Conservation (phyloP, 768 basidiomycete species). For the Sarcodon aspratus region DNA sequence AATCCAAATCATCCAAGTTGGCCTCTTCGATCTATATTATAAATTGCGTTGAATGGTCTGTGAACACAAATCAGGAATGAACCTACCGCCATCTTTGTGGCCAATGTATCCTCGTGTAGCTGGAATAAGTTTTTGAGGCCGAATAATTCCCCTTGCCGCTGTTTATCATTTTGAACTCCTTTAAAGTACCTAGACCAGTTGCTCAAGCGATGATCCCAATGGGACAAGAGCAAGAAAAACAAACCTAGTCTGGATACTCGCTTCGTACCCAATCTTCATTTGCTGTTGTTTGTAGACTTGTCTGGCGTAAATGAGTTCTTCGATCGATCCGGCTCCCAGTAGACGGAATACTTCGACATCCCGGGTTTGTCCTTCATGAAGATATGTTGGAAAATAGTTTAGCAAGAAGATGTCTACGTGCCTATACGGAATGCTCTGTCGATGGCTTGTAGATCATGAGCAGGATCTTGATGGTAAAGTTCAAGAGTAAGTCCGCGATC, state of each 20-base stretch:
- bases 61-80: not conserved
- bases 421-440: constrained; percentile 82
- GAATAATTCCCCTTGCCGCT: constrained; percentile 72
- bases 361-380: constrained; percentile 40
- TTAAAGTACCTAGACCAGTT: constrained; percentile 50
- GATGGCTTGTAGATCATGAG: constrained; percentile 91
- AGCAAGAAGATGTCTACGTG: no score
- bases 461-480: constrained; percentile 66
- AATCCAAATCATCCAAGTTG: constrained; percentile 62
- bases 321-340: constrained; percentile 77
- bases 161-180: constrained; percentile 71
- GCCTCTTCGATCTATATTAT: constrained; percentile 63
- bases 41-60: not conserved
- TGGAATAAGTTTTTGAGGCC: constrained; percentile 81
- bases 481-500: not conserved
- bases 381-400: no score
- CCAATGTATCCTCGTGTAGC: constrained; percentile 55
- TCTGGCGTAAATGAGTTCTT: constrained; percentile 80
- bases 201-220: not conserved
- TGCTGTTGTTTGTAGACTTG: constrained; percentile 93
- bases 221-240: not conserved
- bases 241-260: constrained; percentile 72
- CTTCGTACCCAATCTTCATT: constrained; percentile 84
- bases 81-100: constrained; percentile 66
- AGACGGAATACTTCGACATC: constrained; percentile 80